A percentile compares a stretch with the other conserved stretches of the same genome.
phyloP scores from a whole-genome alignment of 2,329 filamentous ascomycete genomes.

The Lizonia empirigonia region DNA sequence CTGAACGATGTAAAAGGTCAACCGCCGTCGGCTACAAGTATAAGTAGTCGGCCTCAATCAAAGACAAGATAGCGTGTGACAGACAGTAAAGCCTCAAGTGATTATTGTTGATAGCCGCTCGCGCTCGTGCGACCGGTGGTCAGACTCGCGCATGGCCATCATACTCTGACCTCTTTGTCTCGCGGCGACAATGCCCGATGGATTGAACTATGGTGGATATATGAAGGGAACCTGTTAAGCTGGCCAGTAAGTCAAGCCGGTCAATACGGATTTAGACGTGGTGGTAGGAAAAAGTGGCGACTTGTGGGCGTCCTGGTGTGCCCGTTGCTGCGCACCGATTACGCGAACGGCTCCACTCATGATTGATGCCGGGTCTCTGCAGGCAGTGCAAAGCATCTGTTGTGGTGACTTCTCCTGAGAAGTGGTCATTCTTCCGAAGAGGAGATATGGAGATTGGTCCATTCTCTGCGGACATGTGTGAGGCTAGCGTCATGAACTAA shows the following conservation, averaged over 20 bases:
- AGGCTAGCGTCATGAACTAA: conserved; percentile 3
- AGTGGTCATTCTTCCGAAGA: conserved; percentile 3
- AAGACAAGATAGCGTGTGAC: neutral
- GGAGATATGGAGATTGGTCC: conserved; percentile 5
- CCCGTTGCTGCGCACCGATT: neutral
- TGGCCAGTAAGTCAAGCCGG: conserved; percentile 3
- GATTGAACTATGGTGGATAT: neutral
- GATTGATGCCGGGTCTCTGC: neutral
- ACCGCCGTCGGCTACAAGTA: neutral
- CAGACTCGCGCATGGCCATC: conserved; percentile 7
- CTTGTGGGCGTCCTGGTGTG: neutral
- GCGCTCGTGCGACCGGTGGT: conserved; percentile 10
- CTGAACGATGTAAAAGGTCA: neutral
- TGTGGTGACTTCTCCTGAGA: neutral
- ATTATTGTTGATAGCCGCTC: conserved; percentile 4
- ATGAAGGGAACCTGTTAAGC: neutral
- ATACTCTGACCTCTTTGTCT: conserved; percentile 9
- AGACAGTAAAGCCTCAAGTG: conserved; percentile 4
- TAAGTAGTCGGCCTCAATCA: conserved; percentile 1
- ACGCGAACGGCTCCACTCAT: neutral
- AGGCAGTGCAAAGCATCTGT: neutral
- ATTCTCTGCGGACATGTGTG: neutral
- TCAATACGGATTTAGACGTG: conserved; percentile 3
- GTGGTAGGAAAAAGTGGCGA: conserved; percentile 7
- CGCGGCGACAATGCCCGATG: neutral